Base-by-base conservation (phyloP, 2,329 filamentous ascomycete species). In the Thielaviopsis ethacetica region DNA sequence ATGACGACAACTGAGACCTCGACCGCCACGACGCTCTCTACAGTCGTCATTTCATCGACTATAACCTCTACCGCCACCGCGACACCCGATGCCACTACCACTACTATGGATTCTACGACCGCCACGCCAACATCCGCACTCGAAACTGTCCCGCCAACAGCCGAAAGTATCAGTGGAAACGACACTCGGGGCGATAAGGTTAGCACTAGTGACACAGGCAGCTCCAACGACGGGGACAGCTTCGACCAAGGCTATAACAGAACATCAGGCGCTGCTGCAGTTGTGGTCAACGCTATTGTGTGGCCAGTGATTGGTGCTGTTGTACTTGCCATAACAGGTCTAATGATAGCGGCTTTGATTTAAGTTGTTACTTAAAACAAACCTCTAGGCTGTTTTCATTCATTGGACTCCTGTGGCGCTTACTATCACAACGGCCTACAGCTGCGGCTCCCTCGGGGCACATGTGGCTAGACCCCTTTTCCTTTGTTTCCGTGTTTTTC, bases 241-340 rank as follows among this genome's bases (percentile, higher is more conserved):
- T 19, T 56, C 19, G 41, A 55, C 9, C 30, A 56, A n/a, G 22
- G 22, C 12, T 24, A 41, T 12, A 34, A 56, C 13, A 38, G 47
- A 44, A 47, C 38, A 26, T 56, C 54, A 10, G 24, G 54, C n/a
- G 24, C 54, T 6, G 54, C 54, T 49, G 44, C 38, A n/a, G 12
- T 49, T 26, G 26, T 56, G 22, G 54, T 57, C 15, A 60, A 60
- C n/a, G 59, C 59, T 4, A 60, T 60, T 54, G 59, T 60, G 22
- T 57, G 54, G 59, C 59, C 54, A 17, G 57, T 60, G n/a, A 55
- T 60, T 17, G 54, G 54, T 17, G 24, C 26, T 22, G 59, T 52
- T 17, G 38, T 53, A 21, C 2, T 60, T 12, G 54, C 41, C 26
- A 41, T 41, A 38, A 57, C 53, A 9, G 55, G 54, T 21, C 51